Evolutionary conservation across 2,329 filamentous ascomycete genomes (phyloP), one percentile per base, ranked within the genome.

Genomic region (Pestalotiopsis sp.): DNA sequence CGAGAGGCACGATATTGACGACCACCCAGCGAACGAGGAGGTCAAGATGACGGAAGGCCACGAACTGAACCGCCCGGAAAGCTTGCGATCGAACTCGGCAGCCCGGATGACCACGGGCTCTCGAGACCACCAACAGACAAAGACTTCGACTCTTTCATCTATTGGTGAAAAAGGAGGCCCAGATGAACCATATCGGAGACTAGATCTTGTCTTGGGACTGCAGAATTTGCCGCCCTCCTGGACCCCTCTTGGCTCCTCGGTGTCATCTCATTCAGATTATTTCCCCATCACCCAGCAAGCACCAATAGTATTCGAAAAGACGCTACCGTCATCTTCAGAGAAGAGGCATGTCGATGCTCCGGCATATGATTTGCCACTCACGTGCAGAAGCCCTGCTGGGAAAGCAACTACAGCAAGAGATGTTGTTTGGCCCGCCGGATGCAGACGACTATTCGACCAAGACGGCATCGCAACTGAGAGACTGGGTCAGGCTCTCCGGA

Each of bases 381-480:
- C 56, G 17, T 31, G 58, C 27, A 62, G 52, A 23, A 38, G 57
- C 52, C 66, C 57, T 23, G 39, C 20, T 23, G 66, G 57, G 17
- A 25, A 23, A 13, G 38, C 14, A 56, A 67, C 12, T 7, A 17
- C n/a, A n/a, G 11, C 38, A n/a, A 36, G 36, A 9, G 61, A 39
- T 27, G n/a, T 31, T 14, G 17, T 49, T 14, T 36, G 17, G 11
- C 65, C 59, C 14, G 66, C 66, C 2, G 74, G 91, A 76, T 97
- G 94, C 94, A 92, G 93, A 5, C 84, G 84, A 11, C 79, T 97
- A 2, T 97, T 97, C 76, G 89, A 92, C 61, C 82, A 84, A 2
- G 84, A 90, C 36, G 92, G 91, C 0, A 85, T 87, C 68, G 89
- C 92, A 1, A 95, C 93, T 0, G 79, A 84, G 62, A 85, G 93